Percentiles rank a stretch among this genome's conserved stretches.
Evolutionary conservation across 176 grass and related monocot genomes (phyloP).

Genomic region (Oryza meridionalis): DNA sequence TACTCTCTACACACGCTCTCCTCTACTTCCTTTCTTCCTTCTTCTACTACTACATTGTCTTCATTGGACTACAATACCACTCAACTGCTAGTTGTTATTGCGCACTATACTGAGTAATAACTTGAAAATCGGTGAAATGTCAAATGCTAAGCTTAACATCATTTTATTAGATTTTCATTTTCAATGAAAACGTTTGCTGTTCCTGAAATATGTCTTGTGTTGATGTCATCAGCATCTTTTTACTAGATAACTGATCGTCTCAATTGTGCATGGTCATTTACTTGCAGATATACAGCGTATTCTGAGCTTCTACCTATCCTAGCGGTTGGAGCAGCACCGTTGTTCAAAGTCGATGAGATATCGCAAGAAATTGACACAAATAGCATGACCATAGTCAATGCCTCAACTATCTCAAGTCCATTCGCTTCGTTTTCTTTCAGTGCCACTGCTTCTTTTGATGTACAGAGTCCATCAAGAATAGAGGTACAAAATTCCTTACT

Average conservation of each 20-base stretch:
- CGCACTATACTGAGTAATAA: no score
- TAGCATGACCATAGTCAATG: constrained; percentile 69
- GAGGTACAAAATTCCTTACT: constrained; percentile 54
- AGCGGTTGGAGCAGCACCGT: constrained; percentile 66
- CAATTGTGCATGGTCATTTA: constrained; percentile 31
- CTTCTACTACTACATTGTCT: background rate
- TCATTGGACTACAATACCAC: background rate
- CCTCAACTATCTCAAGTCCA: constrained; percentile 71
- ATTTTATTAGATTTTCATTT: no score
- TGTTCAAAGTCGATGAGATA: constrained; percentile 85
- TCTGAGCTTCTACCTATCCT: constrained; percentile 92
- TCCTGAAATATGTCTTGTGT: background rate
- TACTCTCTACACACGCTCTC: no score
- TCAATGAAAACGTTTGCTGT: background rate
- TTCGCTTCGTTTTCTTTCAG: constrained; percentile 86
- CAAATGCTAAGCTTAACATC: no score
- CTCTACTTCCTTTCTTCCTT: background rate
- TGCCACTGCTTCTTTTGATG: constrained; percentile 85
- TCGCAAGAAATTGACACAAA: constrained; percentile 77
- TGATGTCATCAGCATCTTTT: background rate
- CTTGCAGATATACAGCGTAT: constrained; percentile 84
- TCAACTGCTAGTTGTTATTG: no score
- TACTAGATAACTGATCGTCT: background rate
- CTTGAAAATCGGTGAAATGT: no score
- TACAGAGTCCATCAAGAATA: constrained; percentile 75